Evolutionary conservation across 305 asterid species (phyloP).

Genomic region (Solanum chacoense): DNA sequence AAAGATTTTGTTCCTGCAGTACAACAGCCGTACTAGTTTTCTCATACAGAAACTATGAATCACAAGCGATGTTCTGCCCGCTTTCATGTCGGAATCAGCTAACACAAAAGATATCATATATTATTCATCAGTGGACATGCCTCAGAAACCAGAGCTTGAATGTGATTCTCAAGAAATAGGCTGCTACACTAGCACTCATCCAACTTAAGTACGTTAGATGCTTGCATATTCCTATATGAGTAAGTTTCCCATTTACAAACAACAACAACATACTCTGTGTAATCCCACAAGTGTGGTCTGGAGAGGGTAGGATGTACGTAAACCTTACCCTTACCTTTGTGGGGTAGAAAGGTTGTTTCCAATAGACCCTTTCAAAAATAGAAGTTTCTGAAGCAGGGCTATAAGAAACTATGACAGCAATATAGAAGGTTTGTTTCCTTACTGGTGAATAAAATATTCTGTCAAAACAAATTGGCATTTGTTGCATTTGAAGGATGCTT

Average conservation of each 20-base stretch:
- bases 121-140: background rate
- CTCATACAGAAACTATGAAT: background rate
- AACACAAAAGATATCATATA: background rate
- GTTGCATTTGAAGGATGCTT: background rate
- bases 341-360: background rate
- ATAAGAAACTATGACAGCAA: background rate
- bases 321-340: background rate
- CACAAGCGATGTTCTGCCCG: background rate
- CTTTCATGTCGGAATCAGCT: background rate
- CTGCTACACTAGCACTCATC: background rate
- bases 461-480: background rate
- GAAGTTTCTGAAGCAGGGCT: background rate
- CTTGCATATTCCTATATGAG: background rate
- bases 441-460: background rate
- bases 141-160: background rate
- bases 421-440: background rate
- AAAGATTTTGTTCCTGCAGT: background rate
- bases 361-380: background rate
- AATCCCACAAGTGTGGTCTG: background rate
- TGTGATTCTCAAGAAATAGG: background rate
- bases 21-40: background rate
- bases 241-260: background rate
- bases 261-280: background rate
- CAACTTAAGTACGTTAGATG: background rate
- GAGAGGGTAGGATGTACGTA: background rate